Evolutionary conservation across 148 eudicot genomes (phyloP).

Genomic region (Hydrangea macrophylla): DNA sequence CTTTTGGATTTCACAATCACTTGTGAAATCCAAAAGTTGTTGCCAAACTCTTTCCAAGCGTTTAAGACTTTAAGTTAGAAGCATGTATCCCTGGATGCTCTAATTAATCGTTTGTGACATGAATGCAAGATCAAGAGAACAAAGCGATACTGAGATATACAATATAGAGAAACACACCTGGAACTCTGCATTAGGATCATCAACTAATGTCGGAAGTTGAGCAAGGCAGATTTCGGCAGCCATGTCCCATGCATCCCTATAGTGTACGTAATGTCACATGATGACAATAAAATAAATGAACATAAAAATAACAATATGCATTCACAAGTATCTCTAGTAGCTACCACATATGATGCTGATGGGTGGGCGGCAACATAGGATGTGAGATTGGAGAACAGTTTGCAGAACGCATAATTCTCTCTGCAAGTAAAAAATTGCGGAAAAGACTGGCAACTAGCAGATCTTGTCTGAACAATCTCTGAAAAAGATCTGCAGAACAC

Average conservation of each 20-base stretch:
- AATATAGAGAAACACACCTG: slow-evolving; percentile 38
- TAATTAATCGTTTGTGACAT: too few relatives aligned
- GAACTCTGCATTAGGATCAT: slow-evolving; percentile 68
- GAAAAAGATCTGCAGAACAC: too few relatives aligned
- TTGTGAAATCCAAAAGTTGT: too few relatives aligned
- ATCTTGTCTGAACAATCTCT: too few relatives aligned
- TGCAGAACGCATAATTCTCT: too few relatives aligned
- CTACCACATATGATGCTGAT: slow-evolving; percentile 91
- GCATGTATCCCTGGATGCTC: neutral
- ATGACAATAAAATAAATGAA: slow-evolving; percentile 1
- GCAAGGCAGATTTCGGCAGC: slow-evolving; percentile 88
- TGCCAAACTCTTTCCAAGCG: too few relatives aligned
- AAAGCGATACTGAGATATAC: neutral
- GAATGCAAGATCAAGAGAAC: neutral
- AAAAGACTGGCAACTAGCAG: too few relatives aligned
- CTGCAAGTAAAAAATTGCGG: too few relatives aligned
- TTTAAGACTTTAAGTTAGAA: neutral
- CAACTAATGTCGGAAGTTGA: slow-evolving; percentile 60
- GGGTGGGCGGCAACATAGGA: slow-evolving; percentile 82
- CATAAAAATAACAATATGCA: neutral
- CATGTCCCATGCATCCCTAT: slow-evolving; percentile 92
- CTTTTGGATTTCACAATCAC: too few relatives aligned
- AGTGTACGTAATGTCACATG: slow-evolving; percentile 11
- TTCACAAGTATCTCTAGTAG: neutral
- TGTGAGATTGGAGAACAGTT: slow-evolving; percentile 77